These are phyloP conservation scores for Schrenkiella parvula DNA, from an alignment of 345 rosid species.

Conservation along the genomic window DNA sequence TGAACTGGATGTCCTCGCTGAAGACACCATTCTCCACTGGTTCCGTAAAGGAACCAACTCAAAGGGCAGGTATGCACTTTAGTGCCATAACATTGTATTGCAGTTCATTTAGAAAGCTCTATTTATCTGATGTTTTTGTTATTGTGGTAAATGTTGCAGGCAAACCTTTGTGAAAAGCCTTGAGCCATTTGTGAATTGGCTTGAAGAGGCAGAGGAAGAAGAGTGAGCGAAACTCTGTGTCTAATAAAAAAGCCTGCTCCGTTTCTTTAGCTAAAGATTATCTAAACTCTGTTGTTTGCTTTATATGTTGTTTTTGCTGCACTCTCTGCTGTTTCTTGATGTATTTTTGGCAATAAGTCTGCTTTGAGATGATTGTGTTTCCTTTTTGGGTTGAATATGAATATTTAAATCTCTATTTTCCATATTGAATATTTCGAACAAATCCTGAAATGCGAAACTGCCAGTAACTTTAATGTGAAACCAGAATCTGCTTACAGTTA, in stretches of 20 bases:
- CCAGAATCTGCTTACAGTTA: too few species aligned
- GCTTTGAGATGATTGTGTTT: background rate
- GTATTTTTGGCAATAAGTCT: background rate
- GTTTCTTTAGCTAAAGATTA: background rate
- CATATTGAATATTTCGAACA: too few species aligned
- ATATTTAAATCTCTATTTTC: background rate
- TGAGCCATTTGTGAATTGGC: slow-evolving; percentile 96
- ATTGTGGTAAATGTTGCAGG: slow-evolving; percentile 35
- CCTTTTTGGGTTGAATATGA: background rate
- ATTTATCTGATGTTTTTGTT: background rate
- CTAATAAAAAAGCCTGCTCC: background rate
- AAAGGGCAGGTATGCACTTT: slow-evolving; percentile 64
- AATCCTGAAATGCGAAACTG: too few species aligned
- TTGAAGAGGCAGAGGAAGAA: slow-evolving; percentile 99
- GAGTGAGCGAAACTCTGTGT: slow-evolving; percentile 36
- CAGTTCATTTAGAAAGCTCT: background rate
- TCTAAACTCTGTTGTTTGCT: background rate
- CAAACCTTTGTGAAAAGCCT: slow-evolving; percentile 89
- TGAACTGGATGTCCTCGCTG: slow-evolving; percentile 93
- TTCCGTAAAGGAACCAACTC: slow-evolving; percentile 82
- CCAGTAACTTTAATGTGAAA: too few species aligned
- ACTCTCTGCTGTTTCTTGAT: background rate
- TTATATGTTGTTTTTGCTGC: background rate
- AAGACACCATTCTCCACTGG: slow-evolving; percentile 92
- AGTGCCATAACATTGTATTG: background rate